Evolutionary conservation across 1,284 basidiomycete species (phyloP), one percentile per base, ranked within the genome.

Genomic region (Stereum hirsutum): DNA sequence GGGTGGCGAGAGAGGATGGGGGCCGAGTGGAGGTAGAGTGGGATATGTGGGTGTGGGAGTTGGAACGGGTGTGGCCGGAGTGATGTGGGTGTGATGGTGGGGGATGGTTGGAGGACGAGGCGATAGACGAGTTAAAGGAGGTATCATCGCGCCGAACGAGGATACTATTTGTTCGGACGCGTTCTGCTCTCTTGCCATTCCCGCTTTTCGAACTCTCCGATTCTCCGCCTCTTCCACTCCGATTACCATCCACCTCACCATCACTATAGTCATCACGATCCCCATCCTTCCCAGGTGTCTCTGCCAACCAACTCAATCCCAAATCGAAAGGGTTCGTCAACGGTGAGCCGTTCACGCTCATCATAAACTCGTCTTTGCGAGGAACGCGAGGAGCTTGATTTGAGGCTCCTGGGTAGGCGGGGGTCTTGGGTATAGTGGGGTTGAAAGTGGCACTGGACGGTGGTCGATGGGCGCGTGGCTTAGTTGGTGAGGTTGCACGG

Each of bases 321-420:
- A 79, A 70, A 44, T 75, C 66, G 52, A 79, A 79, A 1, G 84
- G 84, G 54, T 87, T 86, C 6, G 79, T 74, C 7, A 88, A 66
- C 0, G 85, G 86, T 1, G 82, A 85, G 4, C 85, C 85, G 46
- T 89, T 88, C 17, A 81, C 60, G 53, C 81, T 85, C 39, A 88
- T 68, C 73, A 88, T 74, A 50, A 65, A 75, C 57, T 88, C 84
- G 49, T 85, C 75, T 51, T 69, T 73, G 39, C 80, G 72, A 6
- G 83, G 81, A 56, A 61, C 62, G 15, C 66, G 62, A 6, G 46
- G 46, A n/a, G n/a, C n/a, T n/a, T n/a, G n/a, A n/a, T n/a, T n/a
- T n/a, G n/a, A n/a, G n/a, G n/a, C n/a, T n/a, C n/a, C n/a, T 1
- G 82, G 82, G 51, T 76, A 85, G 23, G 66, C 65, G 6, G 83